Percentiles rank a stretch among this genome's conserved stretches.
Evolutionary conservation across 2,329 filamentous ascomycete species (phyloP).

Genomic region (Scedosporium apiospermum): DNA sequence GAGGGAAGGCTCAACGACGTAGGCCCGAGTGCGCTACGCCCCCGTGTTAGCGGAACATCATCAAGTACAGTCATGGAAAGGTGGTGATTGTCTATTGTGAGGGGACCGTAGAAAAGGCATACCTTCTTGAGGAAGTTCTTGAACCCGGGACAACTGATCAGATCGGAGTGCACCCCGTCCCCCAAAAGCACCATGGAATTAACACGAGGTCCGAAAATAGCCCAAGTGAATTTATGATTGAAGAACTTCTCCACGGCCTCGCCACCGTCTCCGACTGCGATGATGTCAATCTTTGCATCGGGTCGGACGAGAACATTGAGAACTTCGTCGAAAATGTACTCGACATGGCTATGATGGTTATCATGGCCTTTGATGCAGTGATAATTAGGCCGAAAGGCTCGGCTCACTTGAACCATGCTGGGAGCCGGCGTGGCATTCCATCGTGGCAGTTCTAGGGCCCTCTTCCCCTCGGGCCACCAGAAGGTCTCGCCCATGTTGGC

Average conservation of each 20-base stretch:
- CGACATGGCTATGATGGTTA: slow-evolving; percentile 50
- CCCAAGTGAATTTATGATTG: slow-evolving; percentile 42
- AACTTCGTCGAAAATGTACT: slow-evolving; percentile 56
- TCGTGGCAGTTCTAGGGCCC: slow-evolving; percentile 47
- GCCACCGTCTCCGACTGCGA: slow-evolving; percentile 61
- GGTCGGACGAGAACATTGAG: slow-evolving; percentile 37
- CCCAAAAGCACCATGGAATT: slow-evolving; percentile 41
- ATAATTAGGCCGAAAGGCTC: slow-evolving; percentile 37
- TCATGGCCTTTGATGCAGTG: slow-evolving; percentile 57
- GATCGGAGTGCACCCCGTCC: slow-evolving; percentile 27
- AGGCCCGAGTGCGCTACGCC: slow-evolving; percentile 50
- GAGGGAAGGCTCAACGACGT: slow-evolving; percentile 34
- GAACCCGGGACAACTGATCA: slow-evolving; percentile 34
- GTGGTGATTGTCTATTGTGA: neutral
- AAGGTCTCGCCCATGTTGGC: slow-evolving; percentile 69
- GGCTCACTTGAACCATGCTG: slow-evolving; percentile 50
- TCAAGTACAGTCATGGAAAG: neutral
- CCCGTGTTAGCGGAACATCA: slow-evolving; percentile 12
- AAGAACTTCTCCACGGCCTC: slow-evolving; percentile 50
- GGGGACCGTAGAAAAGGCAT: slow-evolving; percentile 12
- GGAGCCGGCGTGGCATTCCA: slow-evolving; percentile 52
- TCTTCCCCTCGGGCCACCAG: slow-evolving; percentile 60
- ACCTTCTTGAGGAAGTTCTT: slow-evolving; percentile 42
- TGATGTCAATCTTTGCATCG: slow-evolving; percentile 53
- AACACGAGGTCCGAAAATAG: slow-evolving; percentile 30